phyloP scores from a whole-genome alignment of 2,329 filamentous ascomycete genomes.

The Dactylellina haptotyla region DNA sequence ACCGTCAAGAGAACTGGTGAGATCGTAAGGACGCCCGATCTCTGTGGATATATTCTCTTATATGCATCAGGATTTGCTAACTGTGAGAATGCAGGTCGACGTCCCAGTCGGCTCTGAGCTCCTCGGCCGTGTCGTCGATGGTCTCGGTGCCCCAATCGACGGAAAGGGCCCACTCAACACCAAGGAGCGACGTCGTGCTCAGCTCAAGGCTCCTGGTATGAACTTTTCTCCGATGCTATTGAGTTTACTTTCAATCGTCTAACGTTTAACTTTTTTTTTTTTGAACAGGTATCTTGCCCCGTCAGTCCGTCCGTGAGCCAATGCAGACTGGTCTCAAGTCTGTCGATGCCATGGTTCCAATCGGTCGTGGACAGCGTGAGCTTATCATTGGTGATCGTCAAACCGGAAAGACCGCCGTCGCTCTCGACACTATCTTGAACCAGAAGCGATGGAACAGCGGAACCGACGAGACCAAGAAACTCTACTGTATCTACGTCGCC shows the following conservation, averaged over 20 bases:
- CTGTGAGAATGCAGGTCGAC: conserved; percentile 74
- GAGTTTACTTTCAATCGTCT: conserved; percentile 16
- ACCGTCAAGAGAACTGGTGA: conserved; percentile 99
- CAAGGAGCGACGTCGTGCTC: conserved; percentile 91
- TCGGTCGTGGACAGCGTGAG: conserved; percentile 99
- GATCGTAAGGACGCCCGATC: conserved; percentile 91
- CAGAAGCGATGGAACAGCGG: conserved; percentile 96
- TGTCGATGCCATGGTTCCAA: conserved; percentile 99
- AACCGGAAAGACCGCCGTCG: conserved; percentile 99
- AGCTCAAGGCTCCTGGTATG: conserved; percentile 92
- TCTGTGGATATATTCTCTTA: neutral
- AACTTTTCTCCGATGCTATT: neutral
- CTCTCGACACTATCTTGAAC: conserved; percentile 97
- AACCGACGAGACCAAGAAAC: conserved; percentile 94
- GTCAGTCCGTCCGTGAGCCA: conserved; percentile 95
- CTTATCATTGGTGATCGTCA: conserved; percentile 99
- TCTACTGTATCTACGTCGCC: conserved; percentile 99
- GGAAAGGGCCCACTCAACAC: conserved; percentile 97
- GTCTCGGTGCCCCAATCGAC: conserved; percentile 98
- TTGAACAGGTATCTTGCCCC: conserved; percentile 78
- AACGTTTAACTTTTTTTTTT: conserved; percentile 6
- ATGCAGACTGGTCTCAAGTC: conserved; percentile 99
- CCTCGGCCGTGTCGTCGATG: conserved; percentile 97
- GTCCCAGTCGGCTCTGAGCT: conserved; percentile 91
- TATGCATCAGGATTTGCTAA: conserved; percentile 18